Conservation (phyloP, 2,329 filamentous ascomycete genomes). For the Aspergillus versicolor region DNA sequence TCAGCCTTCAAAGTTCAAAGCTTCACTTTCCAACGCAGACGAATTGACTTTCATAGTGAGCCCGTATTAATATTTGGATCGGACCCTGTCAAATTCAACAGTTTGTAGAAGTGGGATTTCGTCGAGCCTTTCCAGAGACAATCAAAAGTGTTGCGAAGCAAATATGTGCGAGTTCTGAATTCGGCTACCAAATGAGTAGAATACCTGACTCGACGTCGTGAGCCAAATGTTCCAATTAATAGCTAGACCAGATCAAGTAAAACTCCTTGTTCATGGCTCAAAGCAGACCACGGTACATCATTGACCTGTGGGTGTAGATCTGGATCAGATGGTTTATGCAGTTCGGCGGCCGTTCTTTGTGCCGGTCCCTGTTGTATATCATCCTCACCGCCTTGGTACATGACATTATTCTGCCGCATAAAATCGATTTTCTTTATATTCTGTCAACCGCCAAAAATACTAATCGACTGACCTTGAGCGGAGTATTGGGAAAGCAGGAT, state of each 20-base stretch:
- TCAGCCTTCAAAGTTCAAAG: no score
- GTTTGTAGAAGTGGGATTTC: no score
- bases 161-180: neutral
- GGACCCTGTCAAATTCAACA: no score
- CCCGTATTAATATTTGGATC: no score
- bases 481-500: neutral
- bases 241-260: no score
- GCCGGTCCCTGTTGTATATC: neutral
- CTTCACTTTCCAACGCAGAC: neutral
- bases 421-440: slow-evolving; percentile 20
- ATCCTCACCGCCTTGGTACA: slow-evolving; percentile 16
- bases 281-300: no score
- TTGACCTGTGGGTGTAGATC: neutral
- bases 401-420: slow-evolving; percentile 21
- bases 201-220: no score
- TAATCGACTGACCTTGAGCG: neutral
- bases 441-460: slow-evolving; percentile 6
- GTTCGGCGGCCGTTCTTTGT: no score
- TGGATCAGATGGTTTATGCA: neutral
- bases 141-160: neutral
- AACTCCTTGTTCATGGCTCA: no score
- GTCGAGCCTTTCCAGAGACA: neutral
- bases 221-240: no score
- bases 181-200: no score
- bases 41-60: no score